A percentile compares a stretch with the other conserved stretches of the same genome.
These are phyloP conservation scores for Fusarium sp. DNA, from an alignment of 2,329 filamentous ascomycete species.

Conservation along the genomic window DNA sequence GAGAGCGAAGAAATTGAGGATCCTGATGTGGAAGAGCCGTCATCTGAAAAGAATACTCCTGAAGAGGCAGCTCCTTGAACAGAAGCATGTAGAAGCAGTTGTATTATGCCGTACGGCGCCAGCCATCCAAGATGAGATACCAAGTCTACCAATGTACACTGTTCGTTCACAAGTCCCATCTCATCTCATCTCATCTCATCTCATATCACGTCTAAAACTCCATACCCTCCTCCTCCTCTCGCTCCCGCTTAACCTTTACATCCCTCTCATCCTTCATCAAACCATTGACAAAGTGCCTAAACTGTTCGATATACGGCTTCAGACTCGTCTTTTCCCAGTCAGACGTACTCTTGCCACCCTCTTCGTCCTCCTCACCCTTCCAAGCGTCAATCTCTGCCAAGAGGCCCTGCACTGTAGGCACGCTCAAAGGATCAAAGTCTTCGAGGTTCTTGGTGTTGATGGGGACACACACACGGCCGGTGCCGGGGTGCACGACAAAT, in stretches of 20 bases:
- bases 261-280: slow-evolving; percentile 80
- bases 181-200: not conserved
- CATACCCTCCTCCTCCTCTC: slow-evolving; percentile 60
- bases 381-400: slow-evolving; percentile 88
- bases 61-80: slow-evolving; percentile 14
- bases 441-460: slow-evolving; percentile 80
- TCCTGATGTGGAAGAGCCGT: slow-evolving; percentile 9
- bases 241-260: slow-evolving; percentile 63
- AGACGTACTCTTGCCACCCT: slow-evolving; percentile 57
- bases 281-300: slow-evolving; percentile 79
- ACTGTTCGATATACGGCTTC: slow-evolving; percentile 91
- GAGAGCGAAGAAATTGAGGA: slow-evolving; percentile 45
- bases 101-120: slow-evolving; percentile 34
- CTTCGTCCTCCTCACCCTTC: slow-evolving; percentile 60
- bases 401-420: slow-evolving; percentile 88
- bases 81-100: slow-evolving; percentile 21
- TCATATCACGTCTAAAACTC: slow-evolving; percentile 56
- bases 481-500: slow-evolving; percentile 95
- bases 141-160: slow-evolving; percentile 34
- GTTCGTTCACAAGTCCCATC: slow-evolving; percentile 24
- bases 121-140: slow-evolving; percentile 27
- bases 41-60: slow-evolving; percentile 6
- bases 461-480: slow-evolving; percentile 92
- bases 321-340: slow-evolving; percentile 98
- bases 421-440: slow-evolving; percentile 83